Evolutionary conservation across 345 rosid genomes (phyloP), one percentile per base, ranked within the genome.

Genomic region (Hibiscus trionum): DNA sequence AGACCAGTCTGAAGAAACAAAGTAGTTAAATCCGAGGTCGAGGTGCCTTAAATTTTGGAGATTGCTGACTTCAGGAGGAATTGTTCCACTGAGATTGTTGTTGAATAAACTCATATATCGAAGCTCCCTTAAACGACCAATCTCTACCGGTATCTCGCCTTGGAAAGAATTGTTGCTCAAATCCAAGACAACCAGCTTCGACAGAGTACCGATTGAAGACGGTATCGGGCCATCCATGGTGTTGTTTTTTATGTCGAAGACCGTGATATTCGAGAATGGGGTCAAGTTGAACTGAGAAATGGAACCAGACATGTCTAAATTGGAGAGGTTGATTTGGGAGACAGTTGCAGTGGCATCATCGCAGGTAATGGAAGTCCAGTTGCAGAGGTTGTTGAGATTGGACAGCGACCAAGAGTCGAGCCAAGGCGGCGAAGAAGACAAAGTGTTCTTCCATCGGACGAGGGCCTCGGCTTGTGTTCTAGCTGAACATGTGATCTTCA

Each of bases 381-480:
- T 50, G 55, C 55, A 50, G 7, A 50, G 55, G 17, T 37, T 80
- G 78, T 37, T 44, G 81, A 83, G 10, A 76, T 84, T 84, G 74
- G 82, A 8, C 44, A 66, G 71, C 11, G 91, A 81, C 95, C 95
- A 89, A 14, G 95, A 86, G 64, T 55, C 27, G 9, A 87, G 84
- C 64, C 74, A 65, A 76, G 82, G 29, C 3, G 82, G 76, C 4
- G 79, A 33, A 59, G 46, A 67, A 42, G 56, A 1, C 11, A 88
- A 61, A 71, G 46, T 80, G 80, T 57, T 69, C 80, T 78, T 87
- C 95, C 95, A 87, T 71, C 52, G 74, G 79, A 86, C 19, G 10
- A 89, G 95, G 73, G 90, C 90, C 68, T 81, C 79, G 4, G 90
- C 91, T 79, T 89, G 88, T 1, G 78, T 55, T 76, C 73, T 74